Evolutionary conservation across 148 eudicot genomes (phyloP), one percentile per base, ranked within the genome.

Genomic region (Arctostaphylos glauca): DNA sequence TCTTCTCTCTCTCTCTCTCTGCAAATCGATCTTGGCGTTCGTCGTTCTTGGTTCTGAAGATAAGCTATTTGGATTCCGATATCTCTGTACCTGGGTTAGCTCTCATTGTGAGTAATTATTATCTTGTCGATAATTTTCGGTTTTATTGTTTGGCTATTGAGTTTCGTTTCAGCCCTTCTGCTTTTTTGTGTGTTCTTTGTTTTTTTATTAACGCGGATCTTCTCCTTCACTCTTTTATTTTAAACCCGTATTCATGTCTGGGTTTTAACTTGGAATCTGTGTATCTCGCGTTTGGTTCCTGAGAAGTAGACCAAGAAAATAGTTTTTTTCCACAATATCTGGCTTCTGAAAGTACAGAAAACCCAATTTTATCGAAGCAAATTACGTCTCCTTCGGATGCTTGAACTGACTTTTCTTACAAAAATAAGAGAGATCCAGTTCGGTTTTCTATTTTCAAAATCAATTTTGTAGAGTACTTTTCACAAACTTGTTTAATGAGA

Each of bases 11-110:
- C 62, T 81, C 38, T 52, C 48, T 21, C 19, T 25, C 18, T 50
- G 46, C 49, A 50, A 79, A 80, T 85, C 76, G 86, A 85, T 81
- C 82, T 49, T 62, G 43, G 14, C 48, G 71, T 68, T 9, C 70
- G 14, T 74, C 55, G 47, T 68, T 54, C 15, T 13, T 19, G 46
- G 75, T 13, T 55, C 56, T 43, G 81, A 55, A 43, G 55, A 71
- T 68, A 43, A 50, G 55, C 48, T 5, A 8, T 68, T 31, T 47
- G 58, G 76, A 25, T 49, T 18, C 46, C n/a, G 10, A 74, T 80
- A 50, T 21, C 60, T 80, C 75, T 14, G 18, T 9, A 9, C 25
- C 70, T 64, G 59, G 55, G 12, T 66, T 15, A 47, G 49, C 14
- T 49, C 59, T 46, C 82, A 55, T 46, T 54, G 85, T 83, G 70